phyloP scores from a whole-genome alignment of 2,329 filamentous ascomycete species.

The Teratosphaeria zuluensis region DNA sequence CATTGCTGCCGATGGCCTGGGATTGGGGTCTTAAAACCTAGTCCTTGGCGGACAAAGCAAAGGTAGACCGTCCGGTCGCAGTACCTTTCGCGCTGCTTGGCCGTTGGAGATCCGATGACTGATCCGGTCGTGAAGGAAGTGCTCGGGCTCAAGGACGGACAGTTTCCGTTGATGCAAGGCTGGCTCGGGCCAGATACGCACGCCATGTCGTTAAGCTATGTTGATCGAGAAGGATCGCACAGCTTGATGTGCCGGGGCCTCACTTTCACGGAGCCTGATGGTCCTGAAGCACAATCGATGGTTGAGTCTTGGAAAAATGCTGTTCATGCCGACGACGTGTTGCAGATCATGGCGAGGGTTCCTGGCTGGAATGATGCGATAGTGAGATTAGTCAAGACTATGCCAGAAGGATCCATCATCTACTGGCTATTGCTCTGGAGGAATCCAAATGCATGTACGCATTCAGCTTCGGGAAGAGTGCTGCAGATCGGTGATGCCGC shows the following conservation, averaged over 20 bases:
- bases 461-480: constrained; percentile 40
- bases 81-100: constrained; percentile 12
- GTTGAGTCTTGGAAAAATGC: constrained; percentile 39
- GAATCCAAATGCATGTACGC: constrained; percentile 43
- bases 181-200: constrained; percentile 16
- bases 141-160: constrained; percentile 10
- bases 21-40: constrained; percentile 2
- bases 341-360: constrained; percentile 7
- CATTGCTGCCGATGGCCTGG: constrained; percentile 9
- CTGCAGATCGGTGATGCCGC: constrained; percentile 45
- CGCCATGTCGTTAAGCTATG: constrained; percentile 29
- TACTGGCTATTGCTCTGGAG: constrained; percentile 49
- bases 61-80: constrained; percentile 12
- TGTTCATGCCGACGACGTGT: constrained; percentile 25
- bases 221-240: constrained; percentile 36
- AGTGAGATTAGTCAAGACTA: constrained; percentile 35
- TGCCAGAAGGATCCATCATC: constrained; percentile 24
- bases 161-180: constrained; percentile 9
- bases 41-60: constrained; percentile 4
- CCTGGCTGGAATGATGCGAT: constrained; percentile 35
- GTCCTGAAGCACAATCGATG: constrained; percentile 4
- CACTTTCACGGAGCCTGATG: constrained; percentile 33
- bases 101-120: constrained; percentile 9
- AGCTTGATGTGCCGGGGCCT: constrained; percentile 42
- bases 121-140: constrained; percentile 11